A percentile compares a stretch with the other conserved stretches of the same genome.
Conservation (phyloP, 331 rosid genomes). For the Quercus phellos region DNA sequence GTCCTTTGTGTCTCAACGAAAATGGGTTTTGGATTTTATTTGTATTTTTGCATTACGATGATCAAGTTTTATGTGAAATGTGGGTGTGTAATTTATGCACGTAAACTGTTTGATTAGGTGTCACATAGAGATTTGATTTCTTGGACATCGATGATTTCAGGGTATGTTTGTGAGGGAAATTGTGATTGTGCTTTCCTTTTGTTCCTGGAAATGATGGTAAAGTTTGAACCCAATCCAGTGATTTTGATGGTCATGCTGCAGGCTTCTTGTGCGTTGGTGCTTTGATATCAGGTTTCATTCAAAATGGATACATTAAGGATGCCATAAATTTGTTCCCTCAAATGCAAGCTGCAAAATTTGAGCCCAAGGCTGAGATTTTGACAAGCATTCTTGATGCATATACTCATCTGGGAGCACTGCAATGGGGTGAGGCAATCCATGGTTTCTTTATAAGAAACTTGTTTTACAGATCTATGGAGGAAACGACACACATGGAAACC, state of each 20-base stretch:
- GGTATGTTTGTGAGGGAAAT: conserved; percentile 27
- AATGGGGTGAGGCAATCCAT: conserved; percentile 43
- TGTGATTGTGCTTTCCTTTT: conserved; percentile 21
- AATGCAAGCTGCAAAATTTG: conserved; percentile 35
- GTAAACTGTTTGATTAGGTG: conserved; percentile 39
- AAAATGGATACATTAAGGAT: conserved; percentile 37
- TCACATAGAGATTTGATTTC: conserved; percentile 37
- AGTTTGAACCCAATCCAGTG: conserved; percentile 36
- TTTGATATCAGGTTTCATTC: conserved; percentile 55
- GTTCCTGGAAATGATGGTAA: conserved; percentile 13
- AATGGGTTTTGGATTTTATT: conserved; percentile 43
- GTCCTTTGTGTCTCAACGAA: conserved; percentile 41
- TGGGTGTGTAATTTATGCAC: conserved; percentile 18
- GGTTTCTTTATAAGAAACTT: conserved; percentile 34
- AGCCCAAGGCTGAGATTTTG: conserved; percentile 33
- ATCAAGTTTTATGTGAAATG: conserved; percentile 38
- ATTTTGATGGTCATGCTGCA: conserved; percentile 38
- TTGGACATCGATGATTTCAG: conserved; percentile 50
- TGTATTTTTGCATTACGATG: conserved; percentile 50
- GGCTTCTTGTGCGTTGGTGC: conserved; percentile 39
- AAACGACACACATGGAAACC: conserved; percentile 30
- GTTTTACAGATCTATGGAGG: conserved; percentile 4
- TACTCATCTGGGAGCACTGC: conserved; percentile 47
- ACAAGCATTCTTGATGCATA: conserved; percentile 49
- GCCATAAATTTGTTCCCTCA: conserved; percentile 37